Conservation (phyloP, 192 early-diverging fungal genomes). For the Cladochytrium replicatum region DNA sequence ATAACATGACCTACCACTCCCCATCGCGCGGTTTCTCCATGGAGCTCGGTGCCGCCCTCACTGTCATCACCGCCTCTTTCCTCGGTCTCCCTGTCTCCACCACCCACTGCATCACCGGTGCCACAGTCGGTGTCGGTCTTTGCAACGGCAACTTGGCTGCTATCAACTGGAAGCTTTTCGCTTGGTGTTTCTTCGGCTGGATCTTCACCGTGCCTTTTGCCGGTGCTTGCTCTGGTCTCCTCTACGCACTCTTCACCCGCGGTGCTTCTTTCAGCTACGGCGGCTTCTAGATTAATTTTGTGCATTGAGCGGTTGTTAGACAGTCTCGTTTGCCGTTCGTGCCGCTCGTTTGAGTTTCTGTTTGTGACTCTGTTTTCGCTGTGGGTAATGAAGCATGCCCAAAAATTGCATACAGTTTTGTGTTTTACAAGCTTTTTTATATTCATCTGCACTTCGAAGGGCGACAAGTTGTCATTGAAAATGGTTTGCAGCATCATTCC, state of each 20-base stretch:
- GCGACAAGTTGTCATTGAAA: no score
- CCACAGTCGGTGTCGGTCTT: constrained; percentile 63
- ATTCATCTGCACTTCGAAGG: no score
- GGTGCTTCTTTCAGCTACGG: no score
- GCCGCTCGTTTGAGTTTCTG: no score
- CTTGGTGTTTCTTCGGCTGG: constrained; percentile 60
- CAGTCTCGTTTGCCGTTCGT: no score
- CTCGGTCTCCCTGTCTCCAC: constrained; percentile 72
- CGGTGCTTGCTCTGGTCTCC: constrained; percentile 49
- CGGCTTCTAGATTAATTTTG: constrained; percentile 2
- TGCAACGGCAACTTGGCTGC: constrained; percentile 52
- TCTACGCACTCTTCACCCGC: constrained; percentile 55
- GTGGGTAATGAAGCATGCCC: no score
- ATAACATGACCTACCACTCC: constrained; percentile 74
- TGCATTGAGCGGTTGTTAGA: no score
- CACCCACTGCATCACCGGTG: constrained; percentile 74
- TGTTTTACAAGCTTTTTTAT: no score
- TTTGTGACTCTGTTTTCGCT: no score
- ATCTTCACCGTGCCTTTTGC: constrained; percentile 64
- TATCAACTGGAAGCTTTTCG: constrained; percentile 67
- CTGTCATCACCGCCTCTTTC: constrained; percentile 72
- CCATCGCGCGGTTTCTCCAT: constrained; percentile 72
- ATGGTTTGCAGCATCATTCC: no score
- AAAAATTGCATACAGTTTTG: no score
- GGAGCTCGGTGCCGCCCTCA: constrained; percentile 65